Conservation (phyloP, 1,139 yeast species). For the Suhomyces coccinellae region DNA sequence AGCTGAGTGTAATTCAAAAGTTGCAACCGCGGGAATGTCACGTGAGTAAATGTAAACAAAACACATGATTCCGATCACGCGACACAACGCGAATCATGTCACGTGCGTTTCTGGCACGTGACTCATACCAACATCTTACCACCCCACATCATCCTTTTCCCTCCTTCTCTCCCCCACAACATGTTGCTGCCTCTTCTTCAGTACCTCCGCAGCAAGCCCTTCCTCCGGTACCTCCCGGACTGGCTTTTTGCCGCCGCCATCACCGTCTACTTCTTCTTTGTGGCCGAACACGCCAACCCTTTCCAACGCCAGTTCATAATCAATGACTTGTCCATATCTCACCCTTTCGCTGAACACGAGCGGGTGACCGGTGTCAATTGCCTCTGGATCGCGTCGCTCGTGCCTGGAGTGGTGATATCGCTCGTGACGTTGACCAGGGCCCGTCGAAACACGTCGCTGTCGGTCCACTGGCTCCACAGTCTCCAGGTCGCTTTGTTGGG, state of each 20-base stretch:
- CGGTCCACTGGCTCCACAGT: slow-evolving; percentile 25
- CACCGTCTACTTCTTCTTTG: slow-evolving; percentile 32
- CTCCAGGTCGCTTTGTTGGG: slow-evolving; percentile 55
- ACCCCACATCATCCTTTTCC: background rate
- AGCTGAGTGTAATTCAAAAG: background rate
- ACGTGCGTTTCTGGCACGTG: background rate
- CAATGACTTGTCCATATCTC: slow-evolving; percentile 51
- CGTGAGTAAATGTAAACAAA: too few relatives aligned
- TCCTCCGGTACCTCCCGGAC: slow-evolving; percentile 28
- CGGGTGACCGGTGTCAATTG: slow-evolving; percentile 48
- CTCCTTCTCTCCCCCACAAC: background rate
- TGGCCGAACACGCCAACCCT: slow-evolving; percentile 38
- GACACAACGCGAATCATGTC: too few relatives aligned
- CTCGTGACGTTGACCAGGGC: slow-evolving; percentile 32
- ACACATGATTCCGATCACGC: too few relatives aligned
- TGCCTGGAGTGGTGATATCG: slow-evolving; percentile 42
- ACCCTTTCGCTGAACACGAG: slow-evolving; percentile 70
- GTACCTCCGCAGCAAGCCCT: slow-evolving; percentile 18
- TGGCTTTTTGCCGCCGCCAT: slow-evolving; percentile 35
- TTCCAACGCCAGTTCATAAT: slow-evolving; percentile 26
- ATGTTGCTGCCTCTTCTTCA: slow-evolving; percentile 2
- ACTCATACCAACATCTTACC: background rate
- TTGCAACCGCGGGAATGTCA: too few relatives aligned
- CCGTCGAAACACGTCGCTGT: slow-evolving; percentile 6
- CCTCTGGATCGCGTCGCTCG: slow-evolving; percentile 33